Evolutionary conservation across 805 yeast genomes (phyloP).

Genomic region (Phaffomyces opuntiae): DNA sequence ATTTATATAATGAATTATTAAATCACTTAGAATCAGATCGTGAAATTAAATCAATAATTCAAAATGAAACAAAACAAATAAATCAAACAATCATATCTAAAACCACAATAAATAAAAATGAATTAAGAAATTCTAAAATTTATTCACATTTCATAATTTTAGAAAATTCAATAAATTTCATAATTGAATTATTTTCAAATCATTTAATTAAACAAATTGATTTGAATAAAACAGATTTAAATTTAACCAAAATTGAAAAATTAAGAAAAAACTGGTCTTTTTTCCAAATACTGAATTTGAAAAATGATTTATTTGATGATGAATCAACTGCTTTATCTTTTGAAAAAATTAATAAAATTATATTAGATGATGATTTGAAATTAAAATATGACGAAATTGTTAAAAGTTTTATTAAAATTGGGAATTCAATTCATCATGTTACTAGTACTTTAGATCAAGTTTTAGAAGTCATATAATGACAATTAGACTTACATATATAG

Average conservation of each 20-base stretch:
- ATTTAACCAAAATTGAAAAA: slow-evolving; percentile 24
- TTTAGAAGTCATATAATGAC: neutral
- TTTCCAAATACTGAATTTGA: slow-evolving; percentile 27
- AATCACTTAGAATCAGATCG: slow-evolving; percentile 19
- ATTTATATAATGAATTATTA: slow-evolving; percentile 17
- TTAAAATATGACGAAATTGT: slow-evolving; percentile 9
- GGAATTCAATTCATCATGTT: slow-evolving; percentile 1
- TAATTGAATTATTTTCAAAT: slow-evolving; percentile 17
- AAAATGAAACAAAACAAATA: slow-evolving; percentile 1
- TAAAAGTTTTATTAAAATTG: slow-evolving; percentile 5
- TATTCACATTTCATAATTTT: slow-evolving; percentile 32
- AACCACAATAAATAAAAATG: slow-evolving; percentile 13
- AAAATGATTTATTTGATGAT: slow-evolving; percentile 11
- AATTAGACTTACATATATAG: neutral
- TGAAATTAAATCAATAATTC: slow-evolving; percentile 8
- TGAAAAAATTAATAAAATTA: slow-evolving; percentile 12
- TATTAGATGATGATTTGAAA: slow-evolving; percentile 16
- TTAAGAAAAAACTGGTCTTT: slow-evolving; percentile 33
- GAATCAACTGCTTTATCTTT: slow-evolving; percentile 5
- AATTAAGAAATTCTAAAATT: slow-evolving; percentile 16
- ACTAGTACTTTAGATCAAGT: slow-evolving; percentile 3
- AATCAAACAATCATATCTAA: slow-evolving; percentile 4
- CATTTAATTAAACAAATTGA: slow-evolving; percentile 9
- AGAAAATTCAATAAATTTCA: slow-evolving; percentile 30
- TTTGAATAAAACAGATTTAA: slow-evolving; percentile 21